Base-by-base conservation (phyloP, 73 alveolate species). In the Blepharisma japonicum region DNA sequence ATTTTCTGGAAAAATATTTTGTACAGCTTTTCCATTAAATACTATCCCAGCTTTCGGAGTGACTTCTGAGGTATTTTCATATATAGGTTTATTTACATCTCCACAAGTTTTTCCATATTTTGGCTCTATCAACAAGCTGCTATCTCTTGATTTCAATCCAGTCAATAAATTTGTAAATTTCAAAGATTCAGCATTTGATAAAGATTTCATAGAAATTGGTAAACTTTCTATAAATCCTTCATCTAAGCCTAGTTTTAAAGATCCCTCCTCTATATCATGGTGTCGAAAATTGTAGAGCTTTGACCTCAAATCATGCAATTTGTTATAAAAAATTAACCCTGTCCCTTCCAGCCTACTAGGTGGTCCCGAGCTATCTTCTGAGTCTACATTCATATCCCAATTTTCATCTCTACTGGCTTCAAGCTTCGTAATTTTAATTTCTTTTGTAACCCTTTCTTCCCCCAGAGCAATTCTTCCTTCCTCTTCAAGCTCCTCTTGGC, bases 351-450 rank as follows among this genome's bases (percentile, higher is more conserved):
- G 46, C 18, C 23, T 39, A 8, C 47, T 14, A 8, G 74, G 74
- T 14, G 74, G 74, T 3, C 74, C 74, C 5, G 74, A 61, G 46
- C 50, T 20, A 2, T 61, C 74, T 20, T 61, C 74, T 8, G 47
- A 14, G 2, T 61, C 74, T 9, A 61, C n/a, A 25, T 25, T 25
- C 74, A 61, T 61, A 25, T 61, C 74, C 74, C 74, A 61, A 8
- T 61, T 61, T 61, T 61, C 74, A 14, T 39, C 47, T 61, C 23
- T 25, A 25, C 46, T 61, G 5, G 14, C 74, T 9, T 61, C 47
- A 0, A 61, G 11, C 47, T 61, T 61, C 48, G 74, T 61, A 9
- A 61, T 61, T 18, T 61, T 14, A 20, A 61, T 25, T 39, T 61
- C 74, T 18, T 14, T 14, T 8, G 39, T 2, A 8, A 14, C 74